A percentile compares a stretch with the other conserved stretches of the same genome.
Conservation (phyloP, 2,329 filamentous ascomycete species). For the Colletotrichum cuscutae region DNA sequence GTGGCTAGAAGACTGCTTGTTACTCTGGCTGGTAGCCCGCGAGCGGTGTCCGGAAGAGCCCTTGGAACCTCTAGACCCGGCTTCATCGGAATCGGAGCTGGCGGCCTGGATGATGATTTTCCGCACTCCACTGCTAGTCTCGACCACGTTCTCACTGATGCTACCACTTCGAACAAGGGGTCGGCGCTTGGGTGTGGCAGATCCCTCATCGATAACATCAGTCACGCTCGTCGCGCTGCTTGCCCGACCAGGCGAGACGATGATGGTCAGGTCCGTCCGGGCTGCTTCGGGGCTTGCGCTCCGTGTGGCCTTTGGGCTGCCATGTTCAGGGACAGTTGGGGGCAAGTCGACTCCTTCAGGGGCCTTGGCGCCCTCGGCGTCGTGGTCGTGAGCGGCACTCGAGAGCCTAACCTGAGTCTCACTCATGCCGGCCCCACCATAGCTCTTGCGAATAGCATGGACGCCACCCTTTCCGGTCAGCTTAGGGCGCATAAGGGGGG, state of each 20-base stretch:
- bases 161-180: conserved; percentile 36
- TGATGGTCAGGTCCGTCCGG: conserved; percentile 23
- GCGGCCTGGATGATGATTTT: conserved; percentile 37
- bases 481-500: conserved; percentile 35
- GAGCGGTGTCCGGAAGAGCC: conserved; percentile 29
- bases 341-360: conserved; percentile 12
- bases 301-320: background rate
- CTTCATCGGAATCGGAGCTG: conserved; percentile 35
- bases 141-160: conserved; percentile 36
- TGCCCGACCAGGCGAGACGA: conserved; percentile 23
- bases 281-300: conserved; percentile 13
- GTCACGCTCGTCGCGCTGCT: conserved; percentile 28
- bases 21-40: conserved; percentile 20
- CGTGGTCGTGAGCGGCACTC: conserved; percentile 10
- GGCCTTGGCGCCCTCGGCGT: background rate
- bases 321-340: conserved; percentile 23
- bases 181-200: conserved; percentile 25
- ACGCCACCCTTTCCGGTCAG: conserved; percentile 40
- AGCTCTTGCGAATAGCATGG: conserved; percentile 35
- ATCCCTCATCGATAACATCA: conserved; percentile 23
- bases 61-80: conserved; percentile 33
- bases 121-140: conserved; percentile 35
- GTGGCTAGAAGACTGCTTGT: conserved; percentile 3
- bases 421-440: conserved; percentile 33
- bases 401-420: conserved; percentile 33